Evolutionary conservation across 2,329 filamentous ascomycete species (phyloP).

Genomic region (Penicillium sclerotiorum): DNA sequence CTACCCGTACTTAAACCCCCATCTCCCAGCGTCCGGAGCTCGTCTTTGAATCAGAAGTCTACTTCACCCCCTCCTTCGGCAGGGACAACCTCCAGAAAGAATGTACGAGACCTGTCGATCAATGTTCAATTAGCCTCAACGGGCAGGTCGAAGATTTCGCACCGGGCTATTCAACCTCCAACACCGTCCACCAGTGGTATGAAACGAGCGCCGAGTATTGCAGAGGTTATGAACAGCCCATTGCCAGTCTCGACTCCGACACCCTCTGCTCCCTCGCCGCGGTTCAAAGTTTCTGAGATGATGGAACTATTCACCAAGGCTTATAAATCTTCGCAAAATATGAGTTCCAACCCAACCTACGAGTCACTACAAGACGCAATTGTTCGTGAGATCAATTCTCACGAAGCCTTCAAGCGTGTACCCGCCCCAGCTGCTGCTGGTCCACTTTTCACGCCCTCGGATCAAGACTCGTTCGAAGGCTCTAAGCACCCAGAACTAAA

Average conservation of each 20-base stretch:
- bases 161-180: constrained; percentile 40
- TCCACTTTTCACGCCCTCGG: constrained; percentile 37
- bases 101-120: constrained; percentile 45
- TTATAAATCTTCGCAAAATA: constrained; percentile 32
- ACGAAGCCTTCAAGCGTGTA: constrained; percentile 44
- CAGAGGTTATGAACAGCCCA: constrained; percentile 46
- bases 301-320: constrained; percentile 47
- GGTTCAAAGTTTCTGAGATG: constrained; percentile 42
- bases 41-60: constrained; percentile 17
- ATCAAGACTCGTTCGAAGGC: constrained; percentile 27
- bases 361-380: constrained; percentile 48
- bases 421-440: constrained; percentile 35
- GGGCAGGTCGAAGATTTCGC: constrained; percentile 36
- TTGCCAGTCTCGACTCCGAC: constrained; percentile 32
- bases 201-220: constrained; percentile 40
- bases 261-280: constrained; percentile 26
- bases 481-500: constrained; percentile 18
- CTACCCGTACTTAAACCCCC: constrained; percentile 13
- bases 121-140: constrained; percentile 41
- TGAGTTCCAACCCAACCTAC: constrained; percentile 39
- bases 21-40: constrained; percentile 9
- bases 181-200: constrained; percentile 31
- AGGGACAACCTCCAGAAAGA: constrained; percentile 34
- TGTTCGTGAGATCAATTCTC: constrained; percentile 48
- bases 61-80: constrained; percentile 18